Conservation (phyloP, 768 basidiomycete genomes). For the Termitomyces eurrhizus region DNA sequence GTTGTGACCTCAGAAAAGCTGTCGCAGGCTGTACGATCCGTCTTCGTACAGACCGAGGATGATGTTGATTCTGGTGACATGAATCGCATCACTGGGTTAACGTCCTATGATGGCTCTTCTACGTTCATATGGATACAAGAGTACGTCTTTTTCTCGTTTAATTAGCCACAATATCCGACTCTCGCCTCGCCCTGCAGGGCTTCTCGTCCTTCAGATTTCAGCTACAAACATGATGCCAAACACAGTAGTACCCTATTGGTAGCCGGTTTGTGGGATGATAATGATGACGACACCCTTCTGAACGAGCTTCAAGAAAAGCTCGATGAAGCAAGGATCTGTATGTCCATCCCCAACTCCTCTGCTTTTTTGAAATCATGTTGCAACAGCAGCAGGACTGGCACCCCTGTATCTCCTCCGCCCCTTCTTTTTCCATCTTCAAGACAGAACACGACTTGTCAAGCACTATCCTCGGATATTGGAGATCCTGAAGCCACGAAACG, state of each 20-base stretch:
- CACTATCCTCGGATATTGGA: constrained; percentile 43
- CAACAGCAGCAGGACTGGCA: constrained; percentile 36
- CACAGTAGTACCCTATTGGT: constrained; percentile 52
- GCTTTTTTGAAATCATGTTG: background rate
- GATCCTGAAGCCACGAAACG: constrained; percentile 30
- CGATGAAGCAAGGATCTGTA: constrained; percentile 28
- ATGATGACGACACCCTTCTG: constrained; percentile 30
- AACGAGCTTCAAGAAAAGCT: constrained; percentile 29
- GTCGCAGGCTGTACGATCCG: constrained; percentile 44
- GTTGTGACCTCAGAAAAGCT: constrained; percentile 36
- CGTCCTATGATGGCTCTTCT: constrained; percentile 52
- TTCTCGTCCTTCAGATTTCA: constrained; percentile 66
- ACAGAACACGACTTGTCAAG: constrained; percentile 29
- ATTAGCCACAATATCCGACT: background rate
- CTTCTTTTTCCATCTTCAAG: constrained; percentile 41
- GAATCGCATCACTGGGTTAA: constrained; percentile 56
- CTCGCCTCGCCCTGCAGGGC: constrained; percentile 33
- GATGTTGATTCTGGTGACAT: constrained; percentile 43
- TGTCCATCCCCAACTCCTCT: constrained; percentile 4
- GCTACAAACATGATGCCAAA: constrained; percentile 77
- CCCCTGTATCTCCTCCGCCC: constrained; percentile 52
- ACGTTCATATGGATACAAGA: constrained; percentile 72
- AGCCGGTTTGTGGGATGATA: constrained; percentile 51
- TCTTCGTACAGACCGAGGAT: constrained; percentile 47
- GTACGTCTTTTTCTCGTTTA: constrained; percentile 34